Percentiles rank a stretch among this genome's conserved stretches.
phyloP scores from a whole-genome alignment of 202 grass and related monocot genomes.

The Elaeis oleifera region DNA sequence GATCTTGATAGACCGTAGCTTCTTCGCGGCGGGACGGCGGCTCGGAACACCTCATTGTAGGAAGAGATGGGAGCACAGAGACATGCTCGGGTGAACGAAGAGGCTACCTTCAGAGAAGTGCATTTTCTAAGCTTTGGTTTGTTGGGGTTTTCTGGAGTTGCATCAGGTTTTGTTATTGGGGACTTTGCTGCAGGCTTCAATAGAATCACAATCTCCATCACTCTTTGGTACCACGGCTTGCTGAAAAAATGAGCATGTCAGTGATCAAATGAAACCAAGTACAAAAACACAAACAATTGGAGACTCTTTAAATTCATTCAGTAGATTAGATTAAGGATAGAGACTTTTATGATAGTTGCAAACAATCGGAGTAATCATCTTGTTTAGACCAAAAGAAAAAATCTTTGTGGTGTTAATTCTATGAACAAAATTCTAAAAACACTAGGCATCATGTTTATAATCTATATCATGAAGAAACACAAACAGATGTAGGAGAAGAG shows the following conservation, averaged over 20 bases:
- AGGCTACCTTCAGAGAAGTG: conserved; percentile 81
- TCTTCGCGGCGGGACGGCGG: conserved; percentile 60
- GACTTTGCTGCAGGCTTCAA: not conserved
- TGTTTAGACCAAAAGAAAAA: too few species aligned
- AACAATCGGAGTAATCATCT: too few species aligned
- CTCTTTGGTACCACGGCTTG: conserved; percentile 4
- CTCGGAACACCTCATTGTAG: conserved; percentile 63
- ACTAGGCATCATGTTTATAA: too few species aligned
- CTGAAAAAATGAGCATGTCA: not conserved
- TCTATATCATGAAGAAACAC: too few species aligned
- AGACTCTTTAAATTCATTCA: too few species aligned
- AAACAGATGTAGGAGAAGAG: not conserved
- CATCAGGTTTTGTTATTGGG: conserved; percentile 10
- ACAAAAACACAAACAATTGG: too few species aligned
- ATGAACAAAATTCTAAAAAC: too few species aligned
- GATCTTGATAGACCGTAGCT: conserved; percentile 84
- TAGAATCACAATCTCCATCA: conserved; percentile 1
- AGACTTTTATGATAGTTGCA: too few species aligned
- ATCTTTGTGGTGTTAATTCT: too few species aligned
- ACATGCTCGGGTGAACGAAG: conserved; percentile 92
- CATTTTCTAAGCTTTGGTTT: conserved; percentile 57
- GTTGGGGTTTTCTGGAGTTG: conserved; percentile 11
- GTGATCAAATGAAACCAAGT: not conserved
- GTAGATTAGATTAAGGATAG: too few species aligned
- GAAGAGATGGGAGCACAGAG: conserved; percentile 90